Percentiles rank a stretch among this genome's conserved stretches.
phyloP scores from a whole-genome alignment of 2,329 filamentous ascomycete genomes.

The Ceratocystiopsis sp. region DNA sequence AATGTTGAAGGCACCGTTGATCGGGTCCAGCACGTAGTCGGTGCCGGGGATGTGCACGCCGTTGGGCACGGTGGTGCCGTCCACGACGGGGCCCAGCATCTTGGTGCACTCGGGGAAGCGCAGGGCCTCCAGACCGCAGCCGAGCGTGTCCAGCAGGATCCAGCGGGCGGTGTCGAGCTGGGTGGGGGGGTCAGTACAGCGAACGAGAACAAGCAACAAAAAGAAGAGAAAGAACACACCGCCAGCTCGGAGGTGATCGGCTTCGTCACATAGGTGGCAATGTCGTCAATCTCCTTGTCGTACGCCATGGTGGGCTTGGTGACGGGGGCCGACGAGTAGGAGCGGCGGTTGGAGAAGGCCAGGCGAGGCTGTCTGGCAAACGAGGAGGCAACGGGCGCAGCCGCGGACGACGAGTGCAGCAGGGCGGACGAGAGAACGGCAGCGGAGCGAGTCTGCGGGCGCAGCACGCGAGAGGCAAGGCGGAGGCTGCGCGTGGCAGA shows the following conservation, averaged over 20 bases:
- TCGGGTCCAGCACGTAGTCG: conserved; percentile 82
- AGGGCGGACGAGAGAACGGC: conserved; percentile 11
- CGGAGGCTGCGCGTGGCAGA: conserved; percentile 36
- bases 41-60: conserved; percentile 85
- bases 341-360: conserved; percentile 31
- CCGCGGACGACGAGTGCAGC: conserved; percentile 17
- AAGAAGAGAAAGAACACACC: conserved; percentile 36
- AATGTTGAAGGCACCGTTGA: conserved; percentile 97
- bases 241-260: conserved; percentile 82
- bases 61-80: conserved; percentile 80
- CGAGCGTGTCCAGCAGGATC: conserved; percentile 91
- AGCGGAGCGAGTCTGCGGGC: conserved; percentile 22
- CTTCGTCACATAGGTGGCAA: conserved; percentile 88
- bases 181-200: neutral
- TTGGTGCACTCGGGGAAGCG: conserved; percentile 93
- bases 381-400: conserved; percentile 15
- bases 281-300: conserved; percentile 87
- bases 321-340: conserved; percentile 31
- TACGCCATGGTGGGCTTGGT: conserved; percentile 44
- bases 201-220: neutral
- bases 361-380: conserved; percentile 20
- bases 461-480: conserved; percentile 36
- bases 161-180: conserved; percentile 82
- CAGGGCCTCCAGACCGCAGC: conserved; percentile 89
- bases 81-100: conserved; percentile 79